Conservation (phyloP, 2,329 filamentous ascomycete genomes). For the Blastomyces silverae region DNA sequence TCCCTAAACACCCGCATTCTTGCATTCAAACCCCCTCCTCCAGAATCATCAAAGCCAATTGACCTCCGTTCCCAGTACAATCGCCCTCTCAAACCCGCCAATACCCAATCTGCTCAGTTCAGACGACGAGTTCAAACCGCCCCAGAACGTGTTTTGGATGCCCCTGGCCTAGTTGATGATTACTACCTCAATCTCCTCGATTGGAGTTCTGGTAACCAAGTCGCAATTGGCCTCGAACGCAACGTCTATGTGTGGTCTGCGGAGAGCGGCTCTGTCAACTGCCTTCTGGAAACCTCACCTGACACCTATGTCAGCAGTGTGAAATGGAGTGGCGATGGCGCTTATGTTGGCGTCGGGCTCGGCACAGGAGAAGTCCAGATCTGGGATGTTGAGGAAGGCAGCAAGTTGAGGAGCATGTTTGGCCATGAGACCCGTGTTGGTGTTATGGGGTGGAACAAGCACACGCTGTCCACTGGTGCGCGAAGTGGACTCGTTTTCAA, state of each 20-base stretch:
- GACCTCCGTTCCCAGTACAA: slow-evolving; percentile 98
- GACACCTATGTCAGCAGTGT: slow-evolving; percentile 98
- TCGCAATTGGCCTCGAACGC: slow-evolving; percentile 93
- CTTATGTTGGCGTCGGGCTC: slow-evolving; percentile 91
- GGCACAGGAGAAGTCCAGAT: slow-evolving; percentile 97
- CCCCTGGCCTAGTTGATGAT: slow-evolving; percentile 91
- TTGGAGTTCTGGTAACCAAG: slow-evolving; percentile 97
- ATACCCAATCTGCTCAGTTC: slow-evolving; percentile 70
- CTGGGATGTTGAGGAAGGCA: slow-evolving; percentile 93
- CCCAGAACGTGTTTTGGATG: slow-evolving; percentile 92
- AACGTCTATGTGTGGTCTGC: slow-evolving; percentile 99
- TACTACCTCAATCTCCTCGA: slow-evolving; percentile 99
- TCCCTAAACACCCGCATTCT: slow-evolving; percentile 92
- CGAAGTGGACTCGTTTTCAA: slow-evolving; percentile 95
- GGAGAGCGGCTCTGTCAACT: slow-evolving; percentile 81
- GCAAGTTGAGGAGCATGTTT: slow-evolving; percentile 97
- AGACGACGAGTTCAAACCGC: slow-evolving; percentile 88
- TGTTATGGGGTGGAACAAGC: slow-evolving; percentile 99
- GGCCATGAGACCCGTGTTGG: slow-evolving; percentile 94
- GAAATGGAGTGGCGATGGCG: slow-evolving; percentile 96
- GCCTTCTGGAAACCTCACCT: slow-evolving; percentile 74
- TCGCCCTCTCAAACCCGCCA: slow-evolving; percentile 76
- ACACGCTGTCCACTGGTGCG: slow-evolving; percentile 88
- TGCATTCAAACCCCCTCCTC: slow-evolving; percentile 96
- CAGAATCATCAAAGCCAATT: slow-evolving; percentile 96